Conservation (phyloP, 805 yeast genomes). For the Candida boleticola region DNA sequence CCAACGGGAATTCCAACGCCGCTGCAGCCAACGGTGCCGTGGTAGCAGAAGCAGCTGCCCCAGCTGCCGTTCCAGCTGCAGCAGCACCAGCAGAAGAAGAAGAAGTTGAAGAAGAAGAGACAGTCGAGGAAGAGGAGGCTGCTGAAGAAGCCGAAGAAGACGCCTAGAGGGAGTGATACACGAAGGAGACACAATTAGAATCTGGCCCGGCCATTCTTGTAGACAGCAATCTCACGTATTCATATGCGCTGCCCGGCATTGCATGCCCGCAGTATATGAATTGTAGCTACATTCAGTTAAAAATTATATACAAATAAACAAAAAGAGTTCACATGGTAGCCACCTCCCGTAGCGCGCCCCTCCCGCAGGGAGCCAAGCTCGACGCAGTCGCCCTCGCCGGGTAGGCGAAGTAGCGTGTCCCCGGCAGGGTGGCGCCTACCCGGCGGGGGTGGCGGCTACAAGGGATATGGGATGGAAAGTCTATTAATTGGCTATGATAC, state of each 20-base stretch:
- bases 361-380: not conserved
- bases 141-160: constrained; percentile 18
- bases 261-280: not conserved
- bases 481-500: no score
- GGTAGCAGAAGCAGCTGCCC: constrained; percentile 2
- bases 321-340: not conserved
- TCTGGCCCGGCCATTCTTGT: no score
- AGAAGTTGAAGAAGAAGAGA: constrained; percentile 13
- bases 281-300: no score
- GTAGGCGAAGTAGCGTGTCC: not conserved
- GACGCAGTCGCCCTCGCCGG: not conserved
- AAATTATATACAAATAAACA: no score
- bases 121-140: constrained; percentile 12
- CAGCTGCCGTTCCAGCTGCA: constrained; percentile 23
- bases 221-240: no score
- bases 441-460: no score
- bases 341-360: not conserved
- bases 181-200: no score
- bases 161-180: constrained; percentile 22
- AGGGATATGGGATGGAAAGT: no score
- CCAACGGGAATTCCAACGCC: not conserved
- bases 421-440: no score
- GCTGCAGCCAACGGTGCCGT: constrained; percentile 5
- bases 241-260: no score
- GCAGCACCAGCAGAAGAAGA: constrained; percentile 41